Base-by-base conservation (phyloP, 371 early-diverging fungal genomes). In the Lichtheimia hyalospora region DNA sequence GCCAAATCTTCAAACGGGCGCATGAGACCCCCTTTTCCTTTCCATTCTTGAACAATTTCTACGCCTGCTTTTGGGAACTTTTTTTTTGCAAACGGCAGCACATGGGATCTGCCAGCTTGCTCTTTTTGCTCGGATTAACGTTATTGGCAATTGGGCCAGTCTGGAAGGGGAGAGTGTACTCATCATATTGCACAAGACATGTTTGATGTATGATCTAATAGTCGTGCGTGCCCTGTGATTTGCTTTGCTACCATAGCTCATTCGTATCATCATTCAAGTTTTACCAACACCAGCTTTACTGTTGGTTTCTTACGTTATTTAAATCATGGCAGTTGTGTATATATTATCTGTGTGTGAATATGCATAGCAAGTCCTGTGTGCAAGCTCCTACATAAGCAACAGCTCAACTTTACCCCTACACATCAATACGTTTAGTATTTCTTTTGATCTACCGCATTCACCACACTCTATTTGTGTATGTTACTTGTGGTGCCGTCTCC, bases 1-100 rank as follows among this genome's bases (percentile, higher is more conserved):
- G 62, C 62, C 62, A 62, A 57, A 62, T 62, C 62, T 62, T 57
- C 62, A 52, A 55, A 55, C 56, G 56, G 56, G 44, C 56, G 50
- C 39, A 49, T 34, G 7, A 27, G 34, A 50, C 62, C 57, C 62
- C 62, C 41, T 62, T 62, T 62, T 44, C 20, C 27, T 62, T 57
- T 62, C 62, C 57, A 54, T 62, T 43, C 23, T 57, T 62, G 51
- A 57, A 62, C 57, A 62, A 56, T 62, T 62, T 62, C 34, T 62
- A 43, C 24, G 15, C 56, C 56, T 40, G 24, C 44, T 55, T 46
- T 55, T 55, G 61, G 61, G 52, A 60, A 60, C 28, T 27, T 24
- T 52, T 41, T 42, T 49, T 50, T 58, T 50, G 2, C 50, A 23
- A 21, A 24, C 14, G 52, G 14, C 34, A 16, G 25, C 16, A 15